Evolutionary conservation across 2,329 filamentous ascomycete genomes (phyloP).

Genomic region (Knufia petricola): DNA sequence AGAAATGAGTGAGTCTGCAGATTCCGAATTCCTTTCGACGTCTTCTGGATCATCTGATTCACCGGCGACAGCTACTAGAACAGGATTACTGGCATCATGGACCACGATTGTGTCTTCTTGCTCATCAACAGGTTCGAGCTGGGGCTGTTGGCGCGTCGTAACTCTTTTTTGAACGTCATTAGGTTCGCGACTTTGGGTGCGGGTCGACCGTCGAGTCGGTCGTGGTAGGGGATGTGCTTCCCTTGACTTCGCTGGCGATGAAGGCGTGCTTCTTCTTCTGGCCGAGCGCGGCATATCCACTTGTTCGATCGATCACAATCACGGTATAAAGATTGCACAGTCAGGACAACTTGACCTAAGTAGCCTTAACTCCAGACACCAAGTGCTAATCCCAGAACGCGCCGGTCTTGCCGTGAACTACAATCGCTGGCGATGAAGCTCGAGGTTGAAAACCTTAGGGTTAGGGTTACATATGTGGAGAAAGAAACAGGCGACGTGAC

Average conservation of each 20-base stretch:
- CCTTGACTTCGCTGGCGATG: background rate
- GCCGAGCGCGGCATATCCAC: background rate
- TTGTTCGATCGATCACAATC: no score
- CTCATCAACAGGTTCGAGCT: background rate
- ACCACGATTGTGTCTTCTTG: background rate
- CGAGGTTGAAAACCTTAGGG: no score
- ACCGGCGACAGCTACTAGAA: background rate
- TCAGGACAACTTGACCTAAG: no score
- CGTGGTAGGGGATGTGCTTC: background rate
- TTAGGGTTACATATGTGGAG: no score
- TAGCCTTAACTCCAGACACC: no score
- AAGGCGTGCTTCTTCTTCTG: slow-evolving; percentile 1
- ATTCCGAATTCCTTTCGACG: background rate
- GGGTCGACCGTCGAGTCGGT: background rate
- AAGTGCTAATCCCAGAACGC: no score
- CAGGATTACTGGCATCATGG: background rate
- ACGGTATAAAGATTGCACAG: no score
- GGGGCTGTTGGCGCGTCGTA: background rate
- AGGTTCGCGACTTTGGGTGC: background rate
- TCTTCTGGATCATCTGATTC: background rate
- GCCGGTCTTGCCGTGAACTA: no score
- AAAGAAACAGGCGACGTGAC: no score
- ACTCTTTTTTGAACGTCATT: background rate
- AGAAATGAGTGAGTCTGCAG: background rate
- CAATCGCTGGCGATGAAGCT: no score